Evolutionary conservation across 495 filamentous ascomycete genomes (phyloP).

Genomic region (Emericellopsis terricola): DNA sequence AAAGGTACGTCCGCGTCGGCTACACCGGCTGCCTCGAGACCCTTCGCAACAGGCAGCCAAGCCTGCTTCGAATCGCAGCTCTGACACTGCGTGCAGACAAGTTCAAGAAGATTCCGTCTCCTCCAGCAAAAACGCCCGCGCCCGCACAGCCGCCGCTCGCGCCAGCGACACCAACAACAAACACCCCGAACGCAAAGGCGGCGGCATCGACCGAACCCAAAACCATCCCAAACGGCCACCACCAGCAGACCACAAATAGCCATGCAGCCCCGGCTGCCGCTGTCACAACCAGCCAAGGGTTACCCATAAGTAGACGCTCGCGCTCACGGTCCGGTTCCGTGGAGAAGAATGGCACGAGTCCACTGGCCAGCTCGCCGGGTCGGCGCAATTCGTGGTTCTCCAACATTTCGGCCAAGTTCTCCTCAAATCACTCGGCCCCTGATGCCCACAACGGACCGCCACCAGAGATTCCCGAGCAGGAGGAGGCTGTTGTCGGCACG

Average conservation of each 20-base stretch:
- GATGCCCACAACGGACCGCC: background rate
- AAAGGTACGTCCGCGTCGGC: conserved; percentile 21
- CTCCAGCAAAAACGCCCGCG: background rate
- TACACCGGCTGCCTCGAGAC: conserved; percentile 4
- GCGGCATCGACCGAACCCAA: background rate
- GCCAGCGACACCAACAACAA: too few relatives aligned
- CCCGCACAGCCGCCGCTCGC: background rate
- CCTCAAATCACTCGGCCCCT: conserved; percentile 23
- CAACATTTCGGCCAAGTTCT: conserved; percentile 84
- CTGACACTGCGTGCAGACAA: too few relatives aligned
- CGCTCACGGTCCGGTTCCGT: background rate
- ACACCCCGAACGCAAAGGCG: background rate
- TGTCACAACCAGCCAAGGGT: too few relatives aligned
- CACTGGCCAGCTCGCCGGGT: conserved; percentile 12
- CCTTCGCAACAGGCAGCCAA: too few relatives aligned
- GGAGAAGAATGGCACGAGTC: background rate
- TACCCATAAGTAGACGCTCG: background rate
- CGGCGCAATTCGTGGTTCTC: conserved; percentile 80
- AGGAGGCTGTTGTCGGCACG: conserved; percentile 7
- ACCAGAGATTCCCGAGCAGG: background rate
- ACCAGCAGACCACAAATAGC: too few relatives aligned
- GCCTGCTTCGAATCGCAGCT: too few relatives aligned
- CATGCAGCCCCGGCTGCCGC: too few relatives aligned
- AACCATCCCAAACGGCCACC: background rate
- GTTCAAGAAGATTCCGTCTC: background rate